Evolutionary conservation across 257 asterid genomes (phyloP).

Genomic region (Rhazya stricta): DNA sequence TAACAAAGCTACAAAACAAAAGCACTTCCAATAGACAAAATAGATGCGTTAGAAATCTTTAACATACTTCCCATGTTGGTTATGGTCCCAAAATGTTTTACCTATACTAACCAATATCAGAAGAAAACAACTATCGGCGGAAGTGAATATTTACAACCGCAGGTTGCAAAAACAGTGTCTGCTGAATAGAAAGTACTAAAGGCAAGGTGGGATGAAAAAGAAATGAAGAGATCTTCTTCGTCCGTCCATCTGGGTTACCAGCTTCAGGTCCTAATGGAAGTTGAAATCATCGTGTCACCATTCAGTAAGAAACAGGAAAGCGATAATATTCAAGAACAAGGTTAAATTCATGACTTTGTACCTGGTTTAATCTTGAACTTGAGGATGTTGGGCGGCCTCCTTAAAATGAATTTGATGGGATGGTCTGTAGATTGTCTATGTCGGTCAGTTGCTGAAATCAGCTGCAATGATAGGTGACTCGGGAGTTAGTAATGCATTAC

Average conservation of each 20-base stretch:
- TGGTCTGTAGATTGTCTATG: slow-evolving; percentile 92
- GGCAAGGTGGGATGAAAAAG: slow-evolving; percentile 91
- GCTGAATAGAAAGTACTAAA: slow-evolving; percentile 85
- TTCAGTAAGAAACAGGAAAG: neutral
- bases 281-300: neutral
- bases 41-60: neutral
- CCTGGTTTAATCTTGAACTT: slow-evolving; percentile 96
- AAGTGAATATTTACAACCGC: slow-evolving; percentile 95
- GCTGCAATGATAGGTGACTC: slow-evolving; percentile 40
- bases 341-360: slow-evolving; percentile 14
- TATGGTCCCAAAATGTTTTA: neutral
- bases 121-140: slow-evolving; percentile 43
- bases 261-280: slow-evolving; percentile 69
- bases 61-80: neutral
- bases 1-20: too few species aligned
- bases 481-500: neutral
- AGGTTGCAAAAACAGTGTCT: slow-evolving; percentile 75
- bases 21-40: neutral
- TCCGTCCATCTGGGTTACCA: slow-evolving; percentile 59
- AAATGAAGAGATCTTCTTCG: slow-evolving; percentile 80
- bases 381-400: slow-evolving; percentile 70
- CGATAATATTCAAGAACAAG: neutral
- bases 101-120: neutral
- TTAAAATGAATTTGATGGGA: slow-evolving; percentile 86
- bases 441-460: slow-evolving; percentile 88